A percentile compares a stretch with the other conserved stretches of the same genome.
phyloP scores from a whole-genome alignment of 495 filamentous ascomycete species.

The Talaromyces liani region DNA sequence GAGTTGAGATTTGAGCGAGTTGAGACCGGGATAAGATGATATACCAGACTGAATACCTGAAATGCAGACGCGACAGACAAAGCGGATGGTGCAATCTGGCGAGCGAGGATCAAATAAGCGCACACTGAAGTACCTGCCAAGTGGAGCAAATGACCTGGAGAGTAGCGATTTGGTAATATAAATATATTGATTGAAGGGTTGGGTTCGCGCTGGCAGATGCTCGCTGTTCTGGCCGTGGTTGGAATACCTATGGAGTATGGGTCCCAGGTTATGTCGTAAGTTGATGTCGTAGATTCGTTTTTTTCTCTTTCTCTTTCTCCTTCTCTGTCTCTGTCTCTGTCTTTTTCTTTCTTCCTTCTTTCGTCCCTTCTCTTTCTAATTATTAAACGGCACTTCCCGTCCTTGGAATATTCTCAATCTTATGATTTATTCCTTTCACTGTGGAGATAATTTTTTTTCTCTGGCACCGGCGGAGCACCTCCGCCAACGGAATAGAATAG shows the following conservation, averaged over 20 bases:
- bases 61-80: not conserved
- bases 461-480: not conserved
- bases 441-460: not conserved
- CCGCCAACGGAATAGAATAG: not conserved
- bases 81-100: conserved; percentile 6
- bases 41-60: not conserved
- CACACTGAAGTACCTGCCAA: not conserved
- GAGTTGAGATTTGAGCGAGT: no score
- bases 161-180: not conserved
- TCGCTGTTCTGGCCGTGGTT: not conserved
- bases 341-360: not conserved
- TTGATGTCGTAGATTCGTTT: not conserved
- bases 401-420: not conserved
- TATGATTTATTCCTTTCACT: not conserved
- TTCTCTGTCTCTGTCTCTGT: not conserved
- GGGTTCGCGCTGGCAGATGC: not conserved
- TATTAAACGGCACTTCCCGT: not conserved
- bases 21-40: no score
- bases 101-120: conserved; percentile 5
- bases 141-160: not conserved
- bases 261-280: not conserved
- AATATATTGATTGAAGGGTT: not conserved
- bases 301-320: not conserved
- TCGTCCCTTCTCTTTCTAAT: not conserved
- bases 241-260: not conserved